These are phyloP conservation scores for Physcomitrium patens DNA, from an alignment of 225 moss, liverwort and hornwort species.

Conservation along the genomic window DNA sequence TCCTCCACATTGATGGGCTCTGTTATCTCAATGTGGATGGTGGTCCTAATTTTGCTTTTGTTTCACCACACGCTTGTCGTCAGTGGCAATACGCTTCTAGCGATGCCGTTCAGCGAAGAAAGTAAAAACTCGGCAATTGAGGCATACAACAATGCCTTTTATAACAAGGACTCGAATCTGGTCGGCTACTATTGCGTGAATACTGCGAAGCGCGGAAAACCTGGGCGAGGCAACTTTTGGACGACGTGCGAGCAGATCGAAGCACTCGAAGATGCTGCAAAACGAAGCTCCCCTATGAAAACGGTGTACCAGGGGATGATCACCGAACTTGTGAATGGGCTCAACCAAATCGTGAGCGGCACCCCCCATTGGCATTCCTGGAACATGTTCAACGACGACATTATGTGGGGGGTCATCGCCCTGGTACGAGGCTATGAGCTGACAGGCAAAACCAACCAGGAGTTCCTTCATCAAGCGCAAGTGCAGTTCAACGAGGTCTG, in stretches of 20 bases:
- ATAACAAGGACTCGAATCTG: neutral
- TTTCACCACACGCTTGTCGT: neutral
- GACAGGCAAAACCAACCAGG: neutral
- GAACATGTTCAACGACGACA: slow-evolving; percentile 22
- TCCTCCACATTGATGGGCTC: no score
- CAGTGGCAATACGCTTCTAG: neutral
- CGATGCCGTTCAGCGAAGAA: neutral
- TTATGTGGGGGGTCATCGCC: slow-evolving; percentile 28
- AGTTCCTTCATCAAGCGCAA: slow-evolving; percentile 12
- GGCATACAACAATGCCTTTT: slow-evolving; percentile 14
- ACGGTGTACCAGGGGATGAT: slow-evolving; percentile 15
- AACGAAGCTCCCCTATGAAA: slow-evolving; percentile 10
- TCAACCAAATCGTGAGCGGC: slow-evolving; percentile 25
- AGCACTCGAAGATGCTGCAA: slow-evolving; percentile 21
- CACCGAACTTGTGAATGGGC: slow-evolving; percentile 29
- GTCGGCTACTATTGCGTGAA: slow-evolving; percentile 8
- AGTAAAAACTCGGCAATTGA: neutral
- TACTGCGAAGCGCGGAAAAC: neutral
- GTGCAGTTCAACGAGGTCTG: slow-evolving; percentile 21
- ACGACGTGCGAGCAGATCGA: slow-evolving; percentile 21
- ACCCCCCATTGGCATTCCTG: slow-evolving; percentile 14
- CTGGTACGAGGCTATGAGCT: slow-evolving; percentile 25
- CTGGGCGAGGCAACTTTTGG: neutral
- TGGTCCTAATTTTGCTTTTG: no score
- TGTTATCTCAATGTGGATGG: no score